These are phyloP conservation scores for Apiospora sp. DNA, from an alignment of 2,329 filamentous ascomycete species.

Conservation along the genomic window DNA sequence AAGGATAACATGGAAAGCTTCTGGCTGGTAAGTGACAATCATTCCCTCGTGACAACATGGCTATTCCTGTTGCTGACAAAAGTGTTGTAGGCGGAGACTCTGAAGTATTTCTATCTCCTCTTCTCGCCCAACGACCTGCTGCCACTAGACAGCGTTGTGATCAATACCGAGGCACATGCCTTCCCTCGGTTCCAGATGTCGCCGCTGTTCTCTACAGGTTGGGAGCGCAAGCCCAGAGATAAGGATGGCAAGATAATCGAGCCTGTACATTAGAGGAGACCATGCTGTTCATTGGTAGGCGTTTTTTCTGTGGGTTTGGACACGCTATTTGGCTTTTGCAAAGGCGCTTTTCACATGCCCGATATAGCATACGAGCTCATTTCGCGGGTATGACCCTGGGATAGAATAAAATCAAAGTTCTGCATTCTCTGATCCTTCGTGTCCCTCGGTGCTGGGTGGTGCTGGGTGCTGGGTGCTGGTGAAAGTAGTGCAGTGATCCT, in stretches of 20 bases:
- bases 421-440: not conserved
- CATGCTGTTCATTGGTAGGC: not conserved
- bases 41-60: not conserved
- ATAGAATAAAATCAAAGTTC: not conserved
- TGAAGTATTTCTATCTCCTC: constrained; percentile 97
- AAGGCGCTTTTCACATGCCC: not conserved
- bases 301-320: not conserved
- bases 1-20: constrained; percentile 99
- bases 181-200: constrained; percentile 87
- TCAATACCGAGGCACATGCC: constrained; percentile 96
- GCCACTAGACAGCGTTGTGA: constrained; percentile 84
- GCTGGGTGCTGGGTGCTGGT: no score
- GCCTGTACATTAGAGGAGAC: constrained; percentile 1
- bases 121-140: constrained; percentile 86
- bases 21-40: constrained; percentile 76
- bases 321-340: not conserved
- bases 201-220: constrained; percentile 80
- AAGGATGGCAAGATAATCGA: constrained; percentile 48
- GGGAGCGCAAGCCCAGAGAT: constrained; percentile 74
- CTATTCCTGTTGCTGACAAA: constrained; percentile 10
- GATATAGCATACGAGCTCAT: not conserved
- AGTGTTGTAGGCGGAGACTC: constrained; percentile 77
- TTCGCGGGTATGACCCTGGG: constrained; percentile 3
- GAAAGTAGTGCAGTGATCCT: not conserved
- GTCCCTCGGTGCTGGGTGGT: not conserved